Evolutionary conservation across 345 rosid genomes (phyloP).

Genomic region (Camelina laxa): DNA sequence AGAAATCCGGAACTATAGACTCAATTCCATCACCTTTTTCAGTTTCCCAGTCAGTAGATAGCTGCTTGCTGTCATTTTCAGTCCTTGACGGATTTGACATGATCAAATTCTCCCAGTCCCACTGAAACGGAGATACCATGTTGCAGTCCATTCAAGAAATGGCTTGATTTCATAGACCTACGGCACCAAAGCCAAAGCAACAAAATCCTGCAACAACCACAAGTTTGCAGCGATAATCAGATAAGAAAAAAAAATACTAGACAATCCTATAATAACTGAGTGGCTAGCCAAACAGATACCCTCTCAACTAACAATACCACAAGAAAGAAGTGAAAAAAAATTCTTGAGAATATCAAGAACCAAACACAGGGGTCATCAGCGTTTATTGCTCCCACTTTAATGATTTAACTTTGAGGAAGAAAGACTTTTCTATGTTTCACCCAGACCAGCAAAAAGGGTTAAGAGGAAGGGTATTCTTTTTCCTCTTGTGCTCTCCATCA

Average conservation of each 20-base stretch:
- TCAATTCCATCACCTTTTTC: constrained; percentile 66
- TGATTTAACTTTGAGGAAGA: constrained; percentile 14
- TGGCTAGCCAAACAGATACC: not conserved
- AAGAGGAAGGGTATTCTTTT: constrained; percentile 29
- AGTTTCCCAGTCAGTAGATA: constrained; percentile 56
- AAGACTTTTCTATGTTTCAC: constrained; percentile 42
- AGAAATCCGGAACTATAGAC: constrained; percentile 58
- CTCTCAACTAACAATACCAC: not conserved
- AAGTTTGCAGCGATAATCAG: constrained; percentile 23
- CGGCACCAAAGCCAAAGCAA: constrained; percentile 18
- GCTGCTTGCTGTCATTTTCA: constrained; percentile 55
- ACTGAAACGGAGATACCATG: constrained; percentile 57
- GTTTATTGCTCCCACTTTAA: not conserved
- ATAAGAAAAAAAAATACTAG: not conserved
- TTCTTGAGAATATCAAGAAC: not conserved
- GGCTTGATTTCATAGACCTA: constrained; percentile 50
- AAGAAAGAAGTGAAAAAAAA: not conserved
- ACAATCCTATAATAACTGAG: not conserved
- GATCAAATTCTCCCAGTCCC: constrained; percentile 84
- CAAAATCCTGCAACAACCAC: constrained; percentile 28
- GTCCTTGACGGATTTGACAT: constrained; percentile 55
- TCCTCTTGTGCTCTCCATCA: constrained; percentile 37
- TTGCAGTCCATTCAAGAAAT: constrained; percentile 78
- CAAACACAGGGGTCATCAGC: constrained; percentile 11
- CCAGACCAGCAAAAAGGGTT: constrained; percentile 35